Percentiles rank a stretch among this genome's conserved stretches.
Conservation (phyloP, 139 green algal species). For the Coelastrella sp. region DNA sequence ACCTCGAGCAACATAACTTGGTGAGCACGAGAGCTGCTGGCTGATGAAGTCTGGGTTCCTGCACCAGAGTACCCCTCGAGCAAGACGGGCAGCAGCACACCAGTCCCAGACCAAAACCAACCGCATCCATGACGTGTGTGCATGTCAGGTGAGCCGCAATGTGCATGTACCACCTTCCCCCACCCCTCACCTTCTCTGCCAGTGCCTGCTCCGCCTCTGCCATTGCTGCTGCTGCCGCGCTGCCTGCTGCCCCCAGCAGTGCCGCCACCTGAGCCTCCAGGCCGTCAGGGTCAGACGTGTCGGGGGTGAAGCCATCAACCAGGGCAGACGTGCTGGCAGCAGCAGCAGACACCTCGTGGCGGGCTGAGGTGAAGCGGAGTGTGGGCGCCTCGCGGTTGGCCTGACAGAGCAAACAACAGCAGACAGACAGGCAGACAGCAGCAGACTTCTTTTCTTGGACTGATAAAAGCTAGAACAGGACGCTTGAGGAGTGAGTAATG, state of each 20-base stretch:
- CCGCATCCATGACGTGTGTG: too few species aligned
- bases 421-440: background rate
- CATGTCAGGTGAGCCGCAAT: too few species aligned
- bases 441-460: background rate
- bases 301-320: conserved; percentile 24
- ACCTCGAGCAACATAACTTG: too few species aligned
- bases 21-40: too few species aligned
- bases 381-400: conserved; percentile 93
- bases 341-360: conserved; percentile 49
- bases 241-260: conserved; percentile 79
- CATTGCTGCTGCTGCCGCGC: conserved; percentile 62
- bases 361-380: conserved; percentile 75
- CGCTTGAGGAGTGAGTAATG: background rate
- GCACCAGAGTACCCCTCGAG: too few species aligned
- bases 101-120: too few species aligned
- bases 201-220: conserved; percentile 81
- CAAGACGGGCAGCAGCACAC: too few species aligned
- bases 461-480: background rate
- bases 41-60: too few species aligned
- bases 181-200: conserved; percentile 65
- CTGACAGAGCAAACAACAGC: conserved; percentile 40
- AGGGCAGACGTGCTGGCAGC: conserved; percentile 47
- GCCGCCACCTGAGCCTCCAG: conserved; percentile 91
- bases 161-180: background rate
- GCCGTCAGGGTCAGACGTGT: conserved; percentile 49